Evolutionary conservation across 2,329 filamentous ascomycete genomes (phyloP), one percentile per base, ranked within the genome.

Genomic region (Botryosphaeria dothidea): DNA sequence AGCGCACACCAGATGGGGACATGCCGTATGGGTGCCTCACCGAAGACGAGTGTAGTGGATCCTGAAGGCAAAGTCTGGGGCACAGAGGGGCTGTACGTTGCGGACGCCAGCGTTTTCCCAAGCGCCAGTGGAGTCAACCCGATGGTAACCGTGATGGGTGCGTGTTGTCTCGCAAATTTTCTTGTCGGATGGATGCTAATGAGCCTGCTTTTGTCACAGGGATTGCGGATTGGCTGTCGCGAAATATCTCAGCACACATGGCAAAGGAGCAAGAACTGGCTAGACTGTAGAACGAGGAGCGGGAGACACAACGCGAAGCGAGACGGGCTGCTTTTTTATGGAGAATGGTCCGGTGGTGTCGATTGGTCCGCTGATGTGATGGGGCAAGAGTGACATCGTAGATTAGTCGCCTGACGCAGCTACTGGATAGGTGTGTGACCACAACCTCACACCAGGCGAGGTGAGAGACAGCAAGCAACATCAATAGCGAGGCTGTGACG

Each of bases 1-100:
- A 90, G 87, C n/a, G 91, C 91, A 19, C 91, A 94, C 76, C 91
- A 93, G 79, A 93, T 93, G 91, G 89, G 90, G 23, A 87, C 87
- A 9, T 92, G 89, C 71, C 82, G 90, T 2, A 94, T 93, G 91
- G 87, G 86, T 66, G 80, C 81, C 1, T 70, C 62, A 27, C 70
- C 76, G 41, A 73, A 70, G 57, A 77, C 74, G n/a, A 78, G 80
- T 23, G 81, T 81, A 8, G 79, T 83, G 4, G 80, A 82, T 69
- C 70, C 75, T 0, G 66, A 72, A 19, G 81, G 81, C 0, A 67
- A 68, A 45, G 80, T 92, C 6, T 93, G 90, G 89, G 90, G 85
- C 1, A 83, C 81, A 0, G 79, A 87, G 70, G 85, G 84, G 0
- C 72, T 93, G 70, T 92, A 87, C 72, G 86, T 93, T 19, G 86